Evolutionary conservation across 176 grass and related monocot species (phyloP).

Genomic region (Paspalum vaginatum): DNA sequence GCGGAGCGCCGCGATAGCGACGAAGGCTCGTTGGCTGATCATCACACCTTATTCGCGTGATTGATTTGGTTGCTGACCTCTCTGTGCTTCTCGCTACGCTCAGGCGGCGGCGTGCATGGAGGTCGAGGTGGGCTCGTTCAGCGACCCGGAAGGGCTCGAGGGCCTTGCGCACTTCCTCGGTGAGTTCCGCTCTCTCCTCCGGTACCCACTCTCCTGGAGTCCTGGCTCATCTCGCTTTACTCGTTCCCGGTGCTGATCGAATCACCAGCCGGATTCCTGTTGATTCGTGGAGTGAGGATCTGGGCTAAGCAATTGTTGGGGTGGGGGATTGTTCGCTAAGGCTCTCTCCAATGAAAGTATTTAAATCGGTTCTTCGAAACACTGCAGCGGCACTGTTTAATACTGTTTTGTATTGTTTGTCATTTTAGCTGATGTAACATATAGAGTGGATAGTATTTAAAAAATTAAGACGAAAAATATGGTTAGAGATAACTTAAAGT

Average conservation of each 20-base stretch:
- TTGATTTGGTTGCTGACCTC: background rate
- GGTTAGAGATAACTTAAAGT: too few species aligned
- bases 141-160: constrained; percentile 87
- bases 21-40: background rate
- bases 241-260: background rate
- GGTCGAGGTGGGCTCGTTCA: constrained; percentile 80
- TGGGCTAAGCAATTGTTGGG: background rate
- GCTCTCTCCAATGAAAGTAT: too few species aligned
- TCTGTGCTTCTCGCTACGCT: background rate
- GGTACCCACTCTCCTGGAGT: background rate
- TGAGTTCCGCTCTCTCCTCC: constrained; percentile 23
- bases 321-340: background rate
- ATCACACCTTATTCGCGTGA: background rate
- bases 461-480: too few species aligned
- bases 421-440: too few species aligned
- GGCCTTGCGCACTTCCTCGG: constrained; percentile 98
- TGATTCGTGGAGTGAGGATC: constrained; percentile 25
- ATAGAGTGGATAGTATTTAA: too few species aligned
- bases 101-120: constrained; percentile 93
- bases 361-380: too few species aligned
- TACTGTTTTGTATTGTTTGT: too few species aligned
- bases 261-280: constrained; percentile 18
- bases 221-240: background rate
- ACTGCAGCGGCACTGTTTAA: too few species aligned
- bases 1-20: background rate